Evolutionary conservation across 768 basidiomycete species (phyloP), one percentile per base, ranked within the genome.

Genomic region (Daedaleopsis nitida): DNA sequence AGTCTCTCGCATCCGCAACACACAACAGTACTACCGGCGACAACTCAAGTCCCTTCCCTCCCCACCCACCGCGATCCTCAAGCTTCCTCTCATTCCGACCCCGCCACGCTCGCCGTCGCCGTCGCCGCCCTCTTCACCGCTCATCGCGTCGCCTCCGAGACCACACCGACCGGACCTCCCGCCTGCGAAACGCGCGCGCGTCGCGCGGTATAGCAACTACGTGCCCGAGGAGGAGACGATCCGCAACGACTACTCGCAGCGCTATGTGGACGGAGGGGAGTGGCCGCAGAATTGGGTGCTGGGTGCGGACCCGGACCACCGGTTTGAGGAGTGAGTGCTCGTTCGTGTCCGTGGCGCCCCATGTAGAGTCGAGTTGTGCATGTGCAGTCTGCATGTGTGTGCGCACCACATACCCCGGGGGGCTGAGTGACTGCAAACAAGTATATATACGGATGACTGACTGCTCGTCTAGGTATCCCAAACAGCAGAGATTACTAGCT

Each of bases 221-320:
- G 82, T 95, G 16, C 88, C 92, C 1, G 93, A 94, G 63, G 96
- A 99, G 71, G 96, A 99, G 73, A 98, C 95, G 0, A 91, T 99
- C 47, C 83, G 97, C 51, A 98, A 97, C 68, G 96, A 99, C 76
- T 94, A 96, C 70, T 92, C 91, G 0, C 89, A 90, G 73, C 79
- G 89, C 65, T 98, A 96, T 73, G 94, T 96, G 37, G 88, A 92
- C 67, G 83, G 90, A 2, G 96, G 95, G 11, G 91, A 92, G 64
- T 94, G 95, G 88, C 93, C 95, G 1, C 94, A 96, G 75, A 88
- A 97, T 69, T 93, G 88, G 85, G 90, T 99, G 10, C 77, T 94
- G 9, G 96, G 95, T 21, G 91, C 93, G 6, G 91, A 91, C 62
- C 90, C 91, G 13, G 91, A 94, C 53, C 86, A 84, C 59, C 84